Percentiles rank a stretch among this genome's conserved stretches.
Evolutionary conservation across 164 flowering plant genomes (phyloP).

Genomic region (Berberis thunbergii): DNA sequence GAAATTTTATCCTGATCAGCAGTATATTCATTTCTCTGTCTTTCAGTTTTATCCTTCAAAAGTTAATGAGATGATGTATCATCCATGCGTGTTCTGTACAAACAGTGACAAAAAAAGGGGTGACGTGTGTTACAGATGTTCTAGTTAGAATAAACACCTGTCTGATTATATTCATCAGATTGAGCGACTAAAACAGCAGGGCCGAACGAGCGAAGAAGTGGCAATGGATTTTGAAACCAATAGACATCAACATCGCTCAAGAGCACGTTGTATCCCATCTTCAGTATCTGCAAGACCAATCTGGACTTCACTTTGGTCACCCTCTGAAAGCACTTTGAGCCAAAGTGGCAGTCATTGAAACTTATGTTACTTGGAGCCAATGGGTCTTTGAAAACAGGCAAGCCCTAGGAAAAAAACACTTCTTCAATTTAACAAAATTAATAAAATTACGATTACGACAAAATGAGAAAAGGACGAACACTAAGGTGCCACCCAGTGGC

Average conservation of each 20-base stretch:
- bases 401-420: conserved; percentile 37
- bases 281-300: conserved; percentile 71
- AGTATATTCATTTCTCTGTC: too few species aligned
- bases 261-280: conserved; percentile 86
- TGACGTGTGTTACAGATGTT: not conserved
- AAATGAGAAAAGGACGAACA: not conserved
- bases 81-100: too few species aligned
- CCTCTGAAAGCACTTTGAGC: conserved; percentile 88
- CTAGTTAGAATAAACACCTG: conserved; percentile 36
- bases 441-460: not conserved
- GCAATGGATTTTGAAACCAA: conserved; percentile 82
- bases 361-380: conserved; percentile 63
- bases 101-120: not conserved
- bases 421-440: not conserved
- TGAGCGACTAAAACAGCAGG: conserved; percentile 79
- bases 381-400: conserved; percentile 73
- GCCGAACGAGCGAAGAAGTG: conserved; percentile 57
- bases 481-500: too few species aligned
- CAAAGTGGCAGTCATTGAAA: conserved; percentile 88
- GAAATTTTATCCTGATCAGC: too few species aligned
- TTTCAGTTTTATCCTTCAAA: too few species aligned
- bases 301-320: conserved; percentile 93
- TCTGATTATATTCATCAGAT: conserved; percentile 74
- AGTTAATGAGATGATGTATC: too few species aligned
- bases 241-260: conserved; percentile 89